Base-by-base conservation (phyloP, 179 eudicot genomes). In the Beta macrorhiza region DNA sequence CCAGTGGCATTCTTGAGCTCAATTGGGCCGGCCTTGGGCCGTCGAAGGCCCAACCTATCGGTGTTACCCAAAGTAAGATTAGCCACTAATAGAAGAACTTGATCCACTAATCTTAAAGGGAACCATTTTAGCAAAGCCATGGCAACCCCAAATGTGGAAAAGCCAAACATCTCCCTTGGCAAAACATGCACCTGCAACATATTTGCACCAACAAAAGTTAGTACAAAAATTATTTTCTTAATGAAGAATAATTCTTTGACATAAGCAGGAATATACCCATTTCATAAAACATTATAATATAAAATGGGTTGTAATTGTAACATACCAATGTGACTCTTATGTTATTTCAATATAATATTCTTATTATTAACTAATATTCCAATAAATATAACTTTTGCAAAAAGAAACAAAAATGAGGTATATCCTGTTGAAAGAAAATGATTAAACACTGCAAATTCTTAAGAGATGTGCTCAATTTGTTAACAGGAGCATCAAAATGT, bases 121-220 rank as follows among this genome's bases (percentile, higher is more conserved):
- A 95, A 68, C 98, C 98, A 93, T 86, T 92, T 93, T 25, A 90
- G 87, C 62, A 93, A 89, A 74, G 87, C 74, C 99, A 95, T 89
- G 0, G 97, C 94, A 52, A 95, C 76, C 2, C 94, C 92, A 88
- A 92, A 95, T 47, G 99, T 93, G 53, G 99, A 92, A 67, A 91
- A 77, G 3, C 99, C 98, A 84, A 95, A 88, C 91, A 93, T 89
- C 83, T 95, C 99, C 88, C 99, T 95, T 73, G 99, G 99, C 76
- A 95, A 82, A 53, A 95, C 85, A 86, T 95, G 99, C 69, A 93
- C 94, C 99, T 95, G 77, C 4, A 37, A 80, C 4, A 37, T 37
- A 75, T 17, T 7, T 56, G 7, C 77, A 80, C 14, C 17, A 80
- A 37, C 7, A 1, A 44, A 13, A 57, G 73, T 61, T 17, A 82